phyloP scores from a whole-genome alignment of 2,329 filamentous ascomycete species.

The Exophiala alcalophila region DNA sequence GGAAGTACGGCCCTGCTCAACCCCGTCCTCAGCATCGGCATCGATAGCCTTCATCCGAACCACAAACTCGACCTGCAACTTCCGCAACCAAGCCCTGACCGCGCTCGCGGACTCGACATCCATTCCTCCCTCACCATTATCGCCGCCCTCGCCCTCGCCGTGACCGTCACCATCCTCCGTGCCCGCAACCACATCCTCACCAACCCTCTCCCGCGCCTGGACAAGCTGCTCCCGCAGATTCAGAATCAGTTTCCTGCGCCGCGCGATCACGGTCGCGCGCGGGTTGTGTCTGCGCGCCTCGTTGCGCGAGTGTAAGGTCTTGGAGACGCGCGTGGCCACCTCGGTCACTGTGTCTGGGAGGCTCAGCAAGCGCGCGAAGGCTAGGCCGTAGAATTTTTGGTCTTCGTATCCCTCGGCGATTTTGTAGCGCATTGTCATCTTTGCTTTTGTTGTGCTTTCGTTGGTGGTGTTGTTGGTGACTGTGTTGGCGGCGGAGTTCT shows the following conservation, averaged over 20 bases:
- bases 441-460: too few relatives aligned
- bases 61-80: constrained; percentile 73
- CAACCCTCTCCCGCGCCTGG: constrained; percentile 57
- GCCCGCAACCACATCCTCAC: too few relatives aligned
- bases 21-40: constrained; percentile 27
- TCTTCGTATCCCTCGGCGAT: constrained; percentile 68
- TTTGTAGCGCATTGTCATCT: constrained; percentile 84
- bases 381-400: constrained; percentile 78
- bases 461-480: constrained; percentile 65
- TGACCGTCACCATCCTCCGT: background rate
- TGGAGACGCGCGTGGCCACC: constrained; percentile 64
- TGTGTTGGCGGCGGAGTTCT: too few relatives aligned
- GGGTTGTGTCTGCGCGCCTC: constrained; percentile 59
- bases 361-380: constrained; percentile 70
- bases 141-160: constrained; percentile 33
- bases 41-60: constrained; percentile 67
- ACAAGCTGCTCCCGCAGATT: constrained; percentile 68
- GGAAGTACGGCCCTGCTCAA: background rate
- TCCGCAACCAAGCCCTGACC: constrained; percentile 61
- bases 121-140: constrained; percentile 49
- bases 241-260: constrained; percentile 70
- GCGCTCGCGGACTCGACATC: constrained; percentile 65
- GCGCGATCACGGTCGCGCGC: constrained; percentile 56
- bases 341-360: constrained; percentile 67
- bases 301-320: constrained; percentile 57